Evolutionary conservation across 2,329 filamentous ascomycete genomes (phyloP).

Genomic region (Thielaviopsis cerberus): DNA sequence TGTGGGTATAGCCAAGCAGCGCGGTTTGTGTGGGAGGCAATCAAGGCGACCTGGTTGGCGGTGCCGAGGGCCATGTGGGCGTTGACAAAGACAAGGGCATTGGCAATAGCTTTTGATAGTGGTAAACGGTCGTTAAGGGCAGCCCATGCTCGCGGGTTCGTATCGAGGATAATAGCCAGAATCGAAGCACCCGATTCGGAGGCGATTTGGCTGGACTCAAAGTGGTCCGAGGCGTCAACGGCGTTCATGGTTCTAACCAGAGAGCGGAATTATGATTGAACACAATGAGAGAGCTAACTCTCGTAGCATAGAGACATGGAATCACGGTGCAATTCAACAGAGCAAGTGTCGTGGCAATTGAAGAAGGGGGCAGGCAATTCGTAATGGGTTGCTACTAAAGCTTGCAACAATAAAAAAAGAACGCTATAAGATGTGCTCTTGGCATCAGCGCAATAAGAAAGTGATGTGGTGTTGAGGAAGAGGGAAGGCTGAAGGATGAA

Average conservation of each 20-base stretch:
- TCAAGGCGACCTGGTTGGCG: slow-evolving; percentile 76
- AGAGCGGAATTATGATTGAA: background rate
- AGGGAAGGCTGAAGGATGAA: slow-evolving; percentile 7
- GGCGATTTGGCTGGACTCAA: slow-evolving; percentile 23
- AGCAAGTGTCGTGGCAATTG: too few relatives aligned
- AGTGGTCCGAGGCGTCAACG: slow-evolving; percentile 41
- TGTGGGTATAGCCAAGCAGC: slow-evolving; percentile 78
- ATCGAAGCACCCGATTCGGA: slow-evolving; percentile 51
- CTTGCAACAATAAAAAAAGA: background rate
- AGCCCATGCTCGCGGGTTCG: slow-evolving; percentile 88
- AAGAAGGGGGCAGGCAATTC: too few relatives aligned
- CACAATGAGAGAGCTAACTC: background rate
- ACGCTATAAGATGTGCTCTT: background rate
- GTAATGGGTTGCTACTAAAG: too few relatives aligned
- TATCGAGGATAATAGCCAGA: slow-evolving; percentile 80
- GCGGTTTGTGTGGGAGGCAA: slow-evolving; percentile 74
- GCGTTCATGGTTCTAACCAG: slow-evolving; percentile 26
- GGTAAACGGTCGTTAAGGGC: slow-evolving; percentile 56
- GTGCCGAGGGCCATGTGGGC: slow-evolving; percentile 89
- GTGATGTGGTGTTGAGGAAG: background rate
- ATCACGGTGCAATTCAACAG: too few relatives aligned
- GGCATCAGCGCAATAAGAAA: background rate
- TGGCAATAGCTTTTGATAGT: slow-evolving; percentile 65
- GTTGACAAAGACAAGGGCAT: slow-evolving; percentile 90
- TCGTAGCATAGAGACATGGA: background rate